Conservation (phyloP, 2,329 filamentous ascomycete genomes). For the Cladobotryum protrusum region DNA sequence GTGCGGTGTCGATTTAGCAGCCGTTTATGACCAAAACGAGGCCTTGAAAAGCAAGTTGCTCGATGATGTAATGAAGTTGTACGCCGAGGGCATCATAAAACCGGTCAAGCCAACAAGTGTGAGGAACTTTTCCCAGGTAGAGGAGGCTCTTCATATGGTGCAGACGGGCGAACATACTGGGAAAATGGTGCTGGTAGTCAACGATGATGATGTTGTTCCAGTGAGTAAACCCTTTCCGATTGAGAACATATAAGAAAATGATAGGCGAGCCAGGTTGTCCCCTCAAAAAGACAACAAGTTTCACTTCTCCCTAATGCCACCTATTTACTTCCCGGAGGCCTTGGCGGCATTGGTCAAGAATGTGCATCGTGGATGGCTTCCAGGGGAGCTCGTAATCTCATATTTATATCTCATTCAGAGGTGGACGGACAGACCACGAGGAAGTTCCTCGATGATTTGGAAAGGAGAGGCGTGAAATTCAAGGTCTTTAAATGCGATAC, state of each 20-base stretch:
- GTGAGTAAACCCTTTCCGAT: conserved; percentile 13
- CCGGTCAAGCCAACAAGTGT: no score
- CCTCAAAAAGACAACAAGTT: no score
- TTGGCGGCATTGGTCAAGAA: conserved; percentile 22
- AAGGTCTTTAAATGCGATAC: no score
- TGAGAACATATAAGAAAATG: conserved; percentile 12
- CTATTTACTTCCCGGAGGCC: conserved; percentile 23
- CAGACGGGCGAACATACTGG: conserved; percentile 35
- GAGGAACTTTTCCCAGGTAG: no score
- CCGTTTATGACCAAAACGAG: background rate
- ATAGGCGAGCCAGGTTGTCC: no score
- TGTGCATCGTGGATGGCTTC: conserved; percentile 19
- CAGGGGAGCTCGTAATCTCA: conserved; percentile 23
- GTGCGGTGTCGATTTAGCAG: conserved; percentile 12
- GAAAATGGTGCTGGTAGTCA: conserved; percentile 25
- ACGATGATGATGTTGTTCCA: no score
- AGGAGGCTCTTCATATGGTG: conserved; percentile 34
- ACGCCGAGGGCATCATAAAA: conserved; percentile 5
- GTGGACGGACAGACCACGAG: no score
- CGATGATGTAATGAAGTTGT: background rate
- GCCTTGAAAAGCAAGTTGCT: background rate
- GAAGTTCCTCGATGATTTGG: no score
- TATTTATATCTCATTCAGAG: conserved; percentile 22
- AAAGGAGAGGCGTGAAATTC: no score
- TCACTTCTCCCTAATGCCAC: no score